Percentiles rank a stretch among this genome's conserved stretches.
These are phyloP conservation scores for Stellera chamaejasme DNA, from an alignment of 345 rosid genomes.

Conservation along the genomic window DNA sequence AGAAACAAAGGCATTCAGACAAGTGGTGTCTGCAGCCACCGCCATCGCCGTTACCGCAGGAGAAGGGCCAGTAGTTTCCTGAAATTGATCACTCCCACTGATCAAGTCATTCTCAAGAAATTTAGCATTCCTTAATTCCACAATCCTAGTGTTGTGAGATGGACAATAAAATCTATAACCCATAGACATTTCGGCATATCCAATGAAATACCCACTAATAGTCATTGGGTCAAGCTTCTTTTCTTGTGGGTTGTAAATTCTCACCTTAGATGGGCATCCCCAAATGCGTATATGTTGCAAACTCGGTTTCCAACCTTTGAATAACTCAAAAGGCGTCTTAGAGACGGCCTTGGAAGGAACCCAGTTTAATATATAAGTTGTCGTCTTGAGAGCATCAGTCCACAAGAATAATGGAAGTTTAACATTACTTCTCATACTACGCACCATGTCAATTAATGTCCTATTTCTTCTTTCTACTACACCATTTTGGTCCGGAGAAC, in stretches of 20 bases:
- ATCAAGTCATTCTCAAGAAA: neutral
- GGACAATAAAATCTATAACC: conserved; percentile 3
- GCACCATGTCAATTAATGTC: neutral
- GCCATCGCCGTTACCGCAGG: too few species aligned
- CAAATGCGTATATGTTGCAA: neutral
- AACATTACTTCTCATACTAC: neutral
- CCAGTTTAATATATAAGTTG: neutral
- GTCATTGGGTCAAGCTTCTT: neutral
- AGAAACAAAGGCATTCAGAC: too few species aligned
- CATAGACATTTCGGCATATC: neutral
- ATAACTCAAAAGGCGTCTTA: conserved; percentile 1
- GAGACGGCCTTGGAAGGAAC: neutral
- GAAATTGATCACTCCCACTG: conserved; percentile 1
- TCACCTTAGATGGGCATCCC: neutral
- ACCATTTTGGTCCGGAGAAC: neutral
- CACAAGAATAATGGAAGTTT: neutral
- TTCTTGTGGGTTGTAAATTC: neutral
- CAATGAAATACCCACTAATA: neutral
- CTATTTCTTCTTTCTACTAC: neutral
- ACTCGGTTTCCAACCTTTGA: neutral
- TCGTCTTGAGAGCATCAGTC: neutral
- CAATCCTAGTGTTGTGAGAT: neutral
- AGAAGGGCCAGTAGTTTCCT: too few species aligned
- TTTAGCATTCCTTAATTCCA: neutral
- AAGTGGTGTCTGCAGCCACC: too few species aligned